Evolutionary conservation across 306 rosid genomes (phyloP).

Genomic region (Senna tora): DNA sequence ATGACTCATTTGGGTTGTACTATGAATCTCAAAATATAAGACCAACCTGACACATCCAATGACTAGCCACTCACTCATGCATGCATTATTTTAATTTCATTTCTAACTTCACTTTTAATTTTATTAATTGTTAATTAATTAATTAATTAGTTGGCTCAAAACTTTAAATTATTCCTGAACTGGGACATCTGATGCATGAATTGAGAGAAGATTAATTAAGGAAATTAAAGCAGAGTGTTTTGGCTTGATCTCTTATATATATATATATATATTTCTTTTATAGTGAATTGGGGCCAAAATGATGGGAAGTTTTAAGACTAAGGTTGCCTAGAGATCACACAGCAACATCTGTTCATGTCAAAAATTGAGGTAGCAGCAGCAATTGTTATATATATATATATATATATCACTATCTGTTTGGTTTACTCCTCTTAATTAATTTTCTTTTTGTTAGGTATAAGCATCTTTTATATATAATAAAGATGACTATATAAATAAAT

Average conservation of each 20-base stretch:
- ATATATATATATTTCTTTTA: conserved; percentile 8
- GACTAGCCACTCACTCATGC: conserved; percentile 20
- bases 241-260: neutral
- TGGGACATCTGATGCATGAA: conserved; percentile 22
- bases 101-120: conserved; percentile 1
- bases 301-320: conserved; percentile 19
- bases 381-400: neutral
- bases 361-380: conserved; percentile 34
- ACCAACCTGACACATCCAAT: conserved; percentile 39
- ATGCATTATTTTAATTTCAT: conserved; percentile 2
- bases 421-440: neutral
- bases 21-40: conserved; percentile 43
- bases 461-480: neutral
- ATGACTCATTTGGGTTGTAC: conserved; percentile 30
- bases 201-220: neutral
- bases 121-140: too few relatives aligned
- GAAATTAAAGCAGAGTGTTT: neutral
- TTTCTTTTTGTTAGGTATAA: neutral
- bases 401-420: conserved; percentile 15
- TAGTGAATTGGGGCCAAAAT: neutral
- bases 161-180: neutral
- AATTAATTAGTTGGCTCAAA: neutral
- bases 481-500: neutral
- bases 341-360: conserved; percentile 56
- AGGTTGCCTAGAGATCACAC: conserved; percentile 43